Percentiles rank a stretch among this genome's conserved stretches.
Conservation (phyloP, 345 rosid genomes). For the Lumnitzera littorea region DNA sequence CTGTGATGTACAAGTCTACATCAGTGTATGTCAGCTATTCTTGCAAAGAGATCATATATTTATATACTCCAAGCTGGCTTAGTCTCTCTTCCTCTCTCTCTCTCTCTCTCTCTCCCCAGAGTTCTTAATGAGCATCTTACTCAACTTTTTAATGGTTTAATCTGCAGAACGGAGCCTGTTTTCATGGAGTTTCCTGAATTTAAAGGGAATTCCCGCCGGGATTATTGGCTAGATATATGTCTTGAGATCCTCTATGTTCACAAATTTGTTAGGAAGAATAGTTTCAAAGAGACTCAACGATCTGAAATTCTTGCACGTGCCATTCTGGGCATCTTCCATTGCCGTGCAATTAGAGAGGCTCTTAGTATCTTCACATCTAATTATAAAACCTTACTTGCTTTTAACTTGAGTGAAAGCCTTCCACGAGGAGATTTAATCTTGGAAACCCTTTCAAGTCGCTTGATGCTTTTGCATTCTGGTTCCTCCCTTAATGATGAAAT, state of each 20-base stretch:
- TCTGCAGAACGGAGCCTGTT: conserved; percentile 65
- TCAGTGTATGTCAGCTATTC: conserved; percentile 43
- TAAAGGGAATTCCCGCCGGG: conserved; percentile 84
- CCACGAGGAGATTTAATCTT: conserved; percentile 80
- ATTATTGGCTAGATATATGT: conserved; percentile 85
- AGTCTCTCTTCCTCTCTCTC: too few relatives aligned
- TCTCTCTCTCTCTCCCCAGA: too few relatives aligned
- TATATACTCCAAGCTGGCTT: too few relatives aligned
- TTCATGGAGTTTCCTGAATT: conserved; percentile 91
- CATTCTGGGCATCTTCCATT: conserved; percentile 61
- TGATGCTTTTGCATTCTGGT: conserved; percentile 40
- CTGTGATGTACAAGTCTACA: conserved; percentile 85
- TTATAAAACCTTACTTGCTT: conserved; percentile 70
- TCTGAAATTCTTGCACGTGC: conserved; percentile 75
- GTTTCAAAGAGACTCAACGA: conserved; percentile 54
- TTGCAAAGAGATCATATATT: not conserved
- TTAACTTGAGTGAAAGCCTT: conserved; percentile 87
- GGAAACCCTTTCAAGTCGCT: conserved; percentile 56
- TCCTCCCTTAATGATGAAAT: conserved; percentile 20
- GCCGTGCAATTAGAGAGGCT: conserved; percentile 73
- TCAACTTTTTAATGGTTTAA: not conserved
- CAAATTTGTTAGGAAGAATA: conserved; percentile 54
- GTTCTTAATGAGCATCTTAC: not conserved
- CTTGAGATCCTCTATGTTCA: conserved; percentile 74
- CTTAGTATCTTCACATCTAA: conserved; percentile 68